phyloP scores from a whole-genome alignment of 441 rosid genomes.

The Gossypium trilobum region DNA sequence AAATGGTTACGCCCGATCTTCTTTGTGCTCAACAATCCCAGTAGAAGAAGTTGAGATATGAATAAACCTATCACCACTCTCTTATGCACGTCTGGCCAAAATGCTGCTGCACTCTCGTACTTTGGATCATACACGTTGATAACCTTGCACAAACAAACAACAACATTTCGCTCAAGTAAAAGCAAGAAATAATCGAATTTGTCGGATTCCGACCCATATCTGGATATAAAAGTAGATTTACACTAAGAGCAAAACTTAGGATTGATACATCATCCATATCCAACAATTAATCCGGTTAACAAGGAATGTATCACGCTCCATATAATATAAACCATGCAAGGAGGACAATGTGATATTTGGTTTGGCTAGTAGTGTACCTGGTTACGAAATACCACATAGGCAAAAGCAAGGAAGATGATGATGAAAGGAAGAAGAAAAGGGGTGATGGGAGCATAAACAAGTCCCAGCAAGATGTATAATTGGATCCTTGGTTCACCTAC shows the following conservation, averaged over 20 bases:
- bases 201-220: too few species aligned
- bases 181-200: too few species aligned
- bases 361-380: slow-evolving; percentile 39
- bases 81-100: slow-evolving; percentile 90
- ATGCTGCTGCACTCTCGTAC: slow-evolving; percentile 82
- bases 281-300: too few species aligned
- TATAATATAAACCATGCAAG: neutral
- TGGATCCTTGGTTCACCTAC: slow-evolving; percentile 52
- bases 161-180: neutral
- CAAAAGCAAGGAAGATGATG: slow-evolving; percentile 51
- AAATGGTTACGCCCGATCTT: slow-evolving; percentile 32
- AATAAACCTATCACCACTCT: slow-evolving; percentile 49
- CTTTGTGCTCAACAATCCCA: slow-evolving; percentile 81
- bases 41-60: slow-evolving; percentile 69
- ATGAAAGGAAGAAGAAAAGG: slow-evolving; percentile 67
- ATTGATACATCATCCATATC: too few species aligned
- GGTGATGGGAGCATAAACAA: slow-evolving; percentile 51
- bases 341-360: neutral
- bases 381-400: slow-evolving; percentile 50
- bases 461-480: slow-evolving; percentile 54
- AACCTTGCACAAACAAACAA: slow-evolving; percentile 31
- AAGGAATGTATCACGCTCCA: neutral
- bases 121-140: slow-evolving; percentile 78
- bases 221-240: too few species aligned
- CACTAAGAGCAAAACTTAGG: too few species aligned